A percentile compares a stretch with the other conserved stretches of the same genome.
phyloP scores from a whole-genome alignment of 306 rosid species.

The Arachis stenosperma region DNA sequence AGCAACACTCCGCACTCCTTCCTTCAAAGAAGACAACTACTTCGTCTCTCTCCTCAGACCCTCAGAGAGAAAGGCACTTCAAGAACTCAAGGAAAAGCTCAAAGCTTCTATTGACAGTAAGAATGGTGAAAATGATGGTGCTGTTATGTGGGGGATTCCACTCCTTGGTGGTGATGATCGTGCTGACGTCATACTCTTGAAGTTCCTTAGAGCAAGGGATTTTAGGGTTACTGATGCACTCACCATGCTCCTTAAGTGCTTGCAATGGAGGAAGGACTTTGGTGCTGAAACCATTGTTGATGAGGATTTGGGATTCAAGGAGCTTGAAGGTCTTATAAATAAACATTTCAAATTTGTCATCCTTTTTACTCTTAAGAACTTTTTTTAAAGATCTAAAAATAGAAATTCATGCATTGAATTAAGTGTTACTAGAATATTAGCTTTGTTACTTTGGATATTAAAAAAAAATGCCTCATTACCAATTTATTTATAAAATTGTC shows the following conservation, averaged over 20 bases:
- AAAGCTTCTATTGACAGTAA: neutral
- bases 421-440: too few relatives aligned
- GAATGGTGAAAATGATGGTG: constrained; percentile 6
- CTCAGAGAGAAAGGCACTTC: constrained; percentile 77
- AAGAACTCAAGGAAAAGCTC: constrained; percentile 68
- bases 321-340: constrained; percentile 63
- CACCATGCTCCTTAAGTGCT: constrained; percentile 67
- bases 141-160: constrained; percentile 77
- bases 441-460: too few relatives aligned
- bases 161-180: constrained; percentile 64
- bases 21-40: constrained; percentile 86
- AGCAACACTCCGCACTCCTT: constrained; percentile 56
- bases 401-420: too few relatives aligned
- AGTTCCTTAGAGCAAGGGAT: constrained; percentile 90
- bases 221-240: constrained; percentile 73
- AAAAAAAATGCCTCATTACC: too few relatives aligned
- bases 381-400: too few relatives aligned
- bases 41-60: constrained; percentile 64
- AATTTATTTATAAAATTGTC: too few relatives aligned
- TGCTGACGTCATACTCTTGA: constrained; percentile 84
- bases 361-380: too few relatives aligned
- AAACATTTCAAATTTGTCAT: too few relatives aligned
- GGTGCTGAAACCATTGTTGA: constrained; percentile 66
- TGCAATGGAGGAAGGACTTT: constrained; percentile 81
- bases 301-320: constrained; percentile 85